phyloP scores from a whole-genome alignment of 768 basidiomycete genomes.

The Rhizopogon roseolus region DNA sequence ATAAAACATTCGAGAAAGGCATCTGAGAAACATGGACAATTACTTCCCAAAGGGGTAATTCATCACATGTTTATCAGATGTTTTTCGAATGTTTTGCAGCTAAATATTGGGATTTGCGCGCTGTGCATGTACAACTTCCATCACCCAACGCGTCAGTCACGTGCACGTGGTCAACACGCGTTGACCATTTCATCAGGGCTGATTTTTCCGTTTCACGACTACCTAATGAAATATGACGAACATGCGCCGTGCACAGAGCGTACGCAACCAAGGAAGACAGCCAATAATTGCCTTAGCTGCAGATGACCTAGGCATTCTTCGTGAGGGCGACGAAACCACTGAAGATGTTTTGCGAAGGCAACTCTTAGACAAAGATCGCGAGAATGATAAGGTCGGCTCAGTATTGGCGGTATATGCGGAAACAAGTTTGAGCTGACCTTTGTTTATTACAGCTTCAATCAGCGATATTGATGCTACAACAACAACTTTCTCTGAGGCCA shows the following conservation, averaged over 20 bases:
- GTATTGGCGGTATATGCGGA: background rate
- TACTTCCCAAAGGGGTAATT: too few species aligned
- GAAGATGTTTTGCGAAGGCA: conserved; percentile 63
- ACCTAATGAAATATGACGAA: background rate
- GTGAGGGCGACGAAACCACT: conserved; percentile 52
- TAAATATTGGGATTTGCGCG: too few species aligned
- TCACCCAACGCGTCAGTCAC: background rate
- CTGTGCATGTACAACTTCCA: too few species aligned
- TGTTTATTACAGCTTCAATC: conserved; percentile 45
- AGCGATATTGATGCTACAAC: conserved; percentile 59
- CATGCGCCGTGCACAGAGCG: conserved; percentile 65
- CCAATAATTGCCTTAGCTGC: conserved; percentile 40
- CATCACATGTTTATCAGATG: too few species aligned
- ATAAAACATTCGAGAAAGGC: too few species aligned
- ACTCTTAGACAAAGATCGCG: conserved; percentile 61
- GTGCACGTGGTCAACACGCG: background rate
- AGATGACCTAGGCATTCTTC: conserved; percentile 58
- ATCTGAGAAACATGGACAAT: too few species aligned
- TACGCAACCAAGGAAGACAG: conserved; percentile 44
- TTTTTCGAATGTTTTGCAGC: too few species aligned
- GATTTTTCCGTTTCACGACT: background rate
- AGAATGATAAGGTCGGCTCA: conserved; percentile 57
- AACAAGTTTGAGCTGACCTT: background rate
- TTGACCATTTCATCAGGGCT: background rate
- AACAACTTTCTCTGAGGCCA: conserved; percentile 62